These are phyloP conservation scores for Berkeleyomyces rouxiae DNA, from an alignment of 2,329 filamentous ascomycete genomes.

Conservation along the genomic window DNA sequence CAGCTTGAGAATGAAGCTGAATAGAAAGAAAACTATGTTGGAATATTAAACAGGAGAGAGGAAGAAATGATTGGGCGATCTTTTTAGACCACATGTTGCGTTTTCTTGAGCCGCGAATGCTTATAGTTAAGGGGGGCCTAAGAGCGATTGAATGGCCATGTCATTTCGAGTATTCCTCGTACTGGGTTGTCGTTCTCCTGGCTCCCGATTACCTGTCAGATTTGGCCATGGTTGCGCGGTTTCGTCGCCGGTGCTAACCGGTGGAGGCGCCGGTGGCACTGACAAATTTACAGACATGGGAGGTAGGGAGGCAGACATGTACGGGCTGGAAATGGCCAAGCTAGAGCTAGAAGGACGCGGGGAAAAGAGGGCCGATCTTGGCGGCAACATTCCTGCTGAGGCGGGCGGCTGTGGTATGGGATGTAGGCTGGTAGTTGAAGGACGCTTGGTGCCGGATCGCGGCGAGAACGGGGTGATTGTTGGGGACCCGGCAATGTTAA, in stretches of 20 bases:
- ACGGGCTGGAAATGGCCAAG: neutral
- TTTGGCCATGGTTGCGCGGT: neutral
- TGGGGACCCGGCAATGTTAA: neutral
- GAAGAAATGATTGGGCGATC: neutral
- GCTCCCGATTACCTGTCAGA: neutral
- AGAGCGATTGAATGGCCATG: constrained; percentile 7
- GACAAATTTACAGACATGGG: too few relatives aligned
- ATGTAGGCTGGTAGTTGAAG: neutral
- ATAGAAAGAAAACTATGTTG: neutral
- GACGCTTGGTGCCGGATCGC: neutral
- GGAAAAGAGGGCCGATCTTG: neutral
- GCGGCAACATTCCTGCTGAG: neutral
- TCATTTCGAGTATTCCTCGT: neutral
- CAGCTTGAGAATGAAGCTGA: neutral
- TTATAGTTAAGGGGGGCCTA: neutral
- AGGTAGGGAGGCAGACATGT: too few relatives aligned
- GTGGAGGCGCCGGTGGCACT: neutral
- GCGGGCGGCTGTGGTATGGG: neutral
- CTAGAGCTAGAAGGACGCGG: neutral
- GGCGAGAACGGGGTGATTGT: neutral
- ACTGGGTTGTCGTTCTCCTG: neutral
- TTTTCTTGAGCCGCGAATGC: neutral
- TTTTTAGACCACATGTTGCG: neutral
- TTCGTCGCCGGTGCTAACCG: neutral
- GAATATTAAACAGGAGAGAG: neutral